Percentiles rank a stretch among this genome's conserved stretches.
phyloP scores from a whole-genome alignment of 768 basidiomycete genomes.

The Guyanaporus albipodus region DNA sequence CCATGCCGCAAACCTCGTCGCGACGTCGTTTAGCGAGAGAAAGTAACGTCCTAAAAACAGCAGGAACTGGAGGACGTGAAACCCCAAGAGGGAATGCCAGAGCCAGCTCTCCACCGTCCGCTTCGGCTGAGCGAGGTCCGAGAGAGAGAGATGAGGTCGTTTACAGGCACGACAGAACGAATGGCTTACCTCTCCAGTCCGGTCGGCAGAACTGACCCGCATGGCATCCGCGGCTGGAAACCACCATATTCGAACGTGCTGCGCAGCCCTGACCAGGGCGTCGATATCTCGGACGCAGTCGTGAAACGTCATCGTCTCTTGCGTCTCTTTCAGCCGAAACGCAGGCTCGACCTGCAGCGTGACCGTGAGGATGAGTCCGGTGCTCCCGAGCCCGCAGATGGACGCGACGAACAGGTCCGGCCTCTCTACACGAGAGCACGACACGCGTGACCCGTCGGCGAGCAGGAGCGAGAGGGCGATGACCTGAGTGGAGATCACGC shows the following conservation, averaged over 20 bases:
- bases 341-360: constrained; percentile 75
- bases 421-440: constrained; percentile 59
- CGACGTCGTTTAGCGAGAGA: constrained; percentile 56
- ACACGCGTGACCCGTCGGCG: constrained; percentile 67
- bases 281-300: constrained; percentile 58
- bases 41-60: constrained; percentile 74
- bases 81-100: constrained; percentile 68
- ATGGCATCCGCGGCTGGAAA: constrained; percentile 75
- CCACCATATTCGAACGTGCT: constrained; percentile 97
- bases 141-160: not conserved
- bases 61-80: constrained; percentile 79
- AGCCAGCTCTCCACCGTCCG: constrained; percentile 56
- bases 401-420: constrained; percentile 84
- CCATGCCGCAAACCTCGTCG: constrained; percentile 66
- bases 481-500: constrained; percentile 80
- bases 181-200: constrained; percentile 67
- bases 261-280: constrained; percentile 52
- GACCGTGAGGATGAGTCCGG: constrained; percentile 81
- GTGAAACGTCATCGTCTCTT: constrained; percentile 59
- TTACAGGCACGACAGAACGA: constrained; percentile 12
- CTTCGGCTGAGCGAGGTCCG: constrained; percentile 40
- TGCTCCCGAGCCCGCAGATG: constrained; percentile 86
- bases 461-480: constrained; percentile 70
- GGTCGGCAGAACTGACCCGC: constrained; percentile 67
- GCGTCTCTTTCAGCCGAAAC: constrained; percentile 75